Evolutionary conservation across 169 alveolate genomes (phyloP).

Genomic region (Plasmodium vivax): DNA sequence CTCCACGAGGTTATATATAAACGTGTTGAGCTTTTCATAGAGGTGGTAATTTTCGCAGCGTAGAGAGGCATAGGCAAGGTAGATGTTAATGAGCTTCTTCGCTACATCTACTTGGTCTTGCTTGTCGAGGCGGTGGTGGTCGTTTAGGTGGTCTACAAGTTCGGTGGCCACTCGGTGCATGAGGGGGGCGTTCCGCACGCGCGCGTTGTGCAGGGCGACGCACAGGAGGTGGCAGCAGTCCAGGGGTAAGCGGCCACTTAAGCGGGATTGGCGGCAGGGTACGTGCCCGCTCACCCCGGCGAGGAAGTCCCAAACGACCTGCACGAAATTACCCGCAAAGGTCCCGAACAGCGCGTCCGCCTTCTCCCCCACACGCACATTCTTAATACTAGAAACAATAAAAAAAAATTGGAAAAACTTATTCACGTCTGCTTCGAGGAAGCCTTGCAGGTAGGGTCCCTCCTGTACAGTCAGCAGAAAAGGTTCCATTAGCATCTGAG

Average conservation of each 20-base stretch:
- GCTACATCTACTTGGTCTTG: constrained; percentile 1
- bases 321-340: constrained; percentile 25
- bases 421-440: constrained; percentile 13
- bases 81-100: constrained; percentile 56
- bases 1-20: constrained; percentile 22
- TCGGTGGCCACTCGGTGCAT: constrained; percentile 26
- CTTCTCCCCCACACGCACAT: neutral
- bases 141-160: neutral
- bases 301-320: constrained; percentile 10
- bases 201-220: constrained; percentile 13
- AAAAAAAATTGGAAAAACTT: constrained; percentile 58
- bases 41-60: constrained; percentile 33
- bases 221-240: constrained; percentile 44
- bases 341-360: neutral
- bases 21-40: constrained; percentile 51
- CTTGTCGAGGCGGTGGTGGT: neutral
- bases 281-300: neutral
- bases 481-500: constrained; percentile 41
- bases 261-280: too few relatives aligned
- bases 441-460: neutral
- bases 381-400: constrained; percentile 26
- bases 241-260: neutral
- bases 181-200: constrained; percentile 1
- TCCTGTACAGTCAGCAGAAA: constrained; percentile 9
- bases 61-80: constrained; percentile 38